Base-by-base conservation (phyloP, 306 rosid genomes). In the Trifolium fragiferum region DNA sequence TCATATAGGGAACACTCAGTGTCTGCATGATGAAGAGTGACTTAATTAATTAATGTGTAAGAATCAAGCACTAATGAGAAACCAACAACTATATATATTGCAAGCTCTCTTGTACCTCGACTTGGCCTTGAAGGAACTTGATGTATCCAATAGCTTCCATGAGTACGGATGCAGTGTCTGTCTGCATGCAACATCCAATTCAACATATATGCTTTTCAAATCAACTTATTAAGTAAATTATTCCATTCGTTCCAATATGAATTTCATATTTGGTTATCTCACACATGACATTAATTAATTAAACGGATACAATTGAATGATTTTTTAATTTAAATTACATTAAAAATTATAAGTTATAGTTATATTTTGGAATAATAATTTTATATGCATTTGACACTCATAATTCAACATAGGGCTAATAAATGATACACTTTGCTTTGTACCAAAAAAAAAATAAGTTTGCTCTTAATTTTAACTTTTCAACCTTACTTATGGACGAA, bases 1-100 rank as follows among this genome's bases (percentile, higher is more conserved):
- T 92, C 98, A 89, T 90, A 82, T 92, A 92, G 20, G 98, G 98
- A 60, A 90, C 95, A 85, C 98, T 92, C 19, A 92, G 66, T 8
- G 98, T 90, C 98, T 92, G 96, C 76, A 78, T 50, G 40, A 70
- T 41, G 4, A 43, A 51, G 11, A 60, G 7, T 33, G 6, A 4
- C 2, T 35, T 41, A 11, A 13, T 21, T 14, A 11, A 12, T 23
- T 14, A 10, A 61, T 40, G 20, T 9, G 66, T 66, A 11, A 76
- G 67, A 76, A 68, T 33, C 6, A 73, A 8, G 40, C 3, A 20
- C 14, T 54, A 25, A 25, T 25, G 2, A 7, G 4, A 1, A 16
- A 38, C 11, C 27, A 25, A 25, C 27, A 25, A 1, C 27, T 25
- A 46, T 46, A 5, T 25, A 46, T 46, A 5, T 46, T 46, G 53